phyloP scores from a whole-genome alignment of 1,284 basidiomycete genomes.

The Exsudoporus floridanus region DNA sequence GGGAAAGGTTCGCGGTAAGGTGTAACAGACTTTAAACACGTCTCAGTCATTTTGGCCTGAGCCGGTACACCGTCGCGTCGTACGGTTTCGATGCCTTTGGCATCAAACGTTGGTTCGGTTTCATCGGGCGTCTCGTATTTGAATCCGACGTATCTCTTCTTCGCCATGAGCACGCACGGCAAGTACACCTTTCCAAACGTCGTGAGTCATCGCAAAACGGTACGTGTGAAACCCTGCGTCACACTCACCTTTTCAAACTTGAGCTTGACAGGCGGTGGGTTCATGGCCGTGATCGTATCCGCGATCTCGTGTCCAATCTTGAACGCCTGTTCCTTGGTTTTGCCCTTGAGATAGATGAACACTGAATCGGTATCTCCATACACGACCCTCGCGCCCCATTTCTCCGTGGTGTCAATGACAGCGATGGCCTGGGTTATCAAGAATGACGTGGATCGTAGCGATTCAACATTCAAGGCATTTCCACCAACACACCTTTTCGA shows the following conservation, averaged over 20 bases:
- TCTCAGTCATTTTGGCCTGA: slow-evolving; percentile 87
- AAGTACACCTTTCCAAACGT: slow-evolving; percentile 74
- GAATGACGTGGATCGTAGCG: not conserved
- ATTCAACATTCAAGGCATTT: not conserved
- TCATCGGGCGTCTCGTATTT: slow-evolving; percentile 89
- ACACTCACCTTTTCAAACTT: slow-evolving; percentile 90
- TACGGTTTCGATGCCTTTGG: slow-evolving; percentile 97
- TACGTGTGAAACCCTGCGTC: not conserved
- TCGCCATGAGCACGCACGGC: slow-evolving; percentile 90
- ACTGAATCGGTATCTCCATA: slow-evolving; percentile 99
- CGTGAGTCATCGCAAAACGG: not conserved
- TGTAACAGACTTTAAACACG: slow-evolving; percentile 68
- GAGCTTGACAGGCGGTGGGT: slow-evolving; percentile 90
- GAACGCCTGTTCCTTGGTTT: slow-evolving; percentile 92
- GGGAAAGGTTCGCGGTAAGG: not conserved
- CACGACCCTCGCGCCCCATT: slow-evolving; percentile 91
- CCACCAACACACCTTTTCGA: slow-evolving; percentile 76
- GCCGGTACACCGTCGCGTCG: slow-evolving; percentile 88
- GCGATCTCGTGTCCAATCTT: slow-evolving; percentile 91
- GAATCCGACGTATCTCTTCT: slow-evolving; percentile 96
- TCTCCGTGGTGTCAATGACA: slow-evolving; percentile 71
- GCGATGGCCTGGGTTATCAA: slow-evolving; percentile 69
- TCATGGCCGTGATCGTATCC: slow-evolving; percentile 79
- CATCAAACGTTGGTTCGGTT: slow-evolving; percentile 81
- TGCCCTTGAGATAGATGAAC: slow-evolving; percentile 85